Evolutionary conservation across 2,329 filamentous ascomycete species (phyloP).

Genomic region (Didymella glomerata): DNA sequence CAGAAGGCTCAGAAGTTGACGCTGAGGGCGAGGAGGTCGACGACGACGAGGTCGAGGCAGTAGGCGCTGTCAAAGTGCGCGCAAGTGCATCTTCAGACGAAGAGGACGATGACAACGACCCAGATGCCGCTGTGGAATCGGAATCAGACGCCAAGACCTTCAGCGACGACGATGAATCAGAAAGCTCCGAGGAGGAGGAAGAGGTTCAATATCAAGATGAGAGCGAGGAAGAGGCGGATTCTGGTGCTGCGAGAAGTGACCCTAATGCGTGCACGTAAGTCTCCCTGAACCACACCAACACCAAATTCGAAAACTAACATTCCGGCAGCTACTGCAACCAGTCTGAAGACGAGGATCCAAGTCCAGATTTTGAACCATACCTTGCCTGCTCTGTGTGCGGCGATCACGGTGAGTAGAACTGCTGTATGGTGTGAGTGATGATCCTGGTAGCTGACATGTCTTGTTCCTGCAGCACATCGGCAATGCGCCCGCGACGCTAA

Average conservation of each 20-base stretch:
- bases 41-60: constrained; percentile 59
- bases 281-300: constrained; percentile 4
- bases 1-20: constrained; percentile 54
- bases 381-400: constrained; percentile 80
- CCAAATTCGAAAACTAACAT: constrained; percentile 31
- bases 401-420: constrained; percentile 75
- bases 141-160: constrained; percentile 50
- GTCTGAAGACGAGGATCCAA: constrained; percentile 83
- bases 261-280: constrained; percentile 72
- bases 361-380: constrained; percentile 81
- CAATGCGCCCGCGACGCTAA: constrained; percentile 83
- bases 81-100: constrained; percentile 48
- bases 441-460: constrained; percentile 57
- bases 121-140: constrained; percentile 51
- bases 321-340: constrained; percentile 76
- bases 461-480: constrained; percentile 76
- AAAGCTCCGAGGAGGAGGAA: constrained; percentile 62
- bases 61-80: constrained; percentile 53
- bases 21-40: constrained; percentile 57
- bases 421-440: constrained; percentile 33
- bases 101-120: constrained; percentile 52
- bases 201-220: constrained; percentile 64
- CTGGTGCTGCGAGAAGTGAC: constrained; percentile 62
- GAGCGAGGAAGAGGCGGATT: constrained; percentile 64
- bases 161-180: constrained; percentile 52